Percentiles rank a stretch among this genome's conserved stretches.
These are phyloP conservation scores for Saitozyma sp. DNA, from an alignment of 768 basidiomycete genomes.

Conservation along the genomic window DNA sequence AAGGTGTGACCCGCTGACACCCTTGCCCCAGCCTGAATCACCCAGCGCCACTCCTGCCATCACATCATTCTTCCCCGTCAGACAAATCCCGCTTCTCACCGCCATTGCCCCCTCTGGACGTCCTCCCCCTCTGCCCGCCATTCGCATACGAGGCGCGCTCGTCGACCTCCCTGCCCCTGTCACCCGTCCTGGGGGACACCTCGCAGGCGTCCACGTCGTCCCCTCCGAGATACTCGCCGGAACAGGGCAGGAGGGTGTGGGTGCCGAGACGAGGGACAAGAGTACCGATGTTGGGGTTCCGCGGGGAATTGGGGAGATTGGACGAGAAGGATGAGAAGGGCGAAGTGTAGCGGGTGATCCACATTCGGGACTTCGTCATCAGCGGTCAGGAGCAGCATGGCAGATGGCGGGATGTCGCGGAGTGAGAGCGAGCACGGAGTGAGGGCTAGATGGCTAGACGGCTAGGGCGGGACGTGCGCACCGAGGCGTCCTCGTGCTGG, in stretches of 20 bases:
- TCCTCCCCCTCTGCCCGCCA: background rate
- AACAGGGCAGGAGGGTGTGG: background rate
- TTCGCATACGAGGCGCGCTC: background rate
- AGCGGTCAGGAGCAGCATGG: too few species aligned
- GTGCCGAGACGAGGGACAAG: background rate
- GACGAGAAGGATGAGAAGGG: constrained; percentile 9
- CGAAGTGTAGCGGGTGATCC: constrained; percentile 3
- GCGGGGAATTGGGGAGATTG: constrained; percentile 6
- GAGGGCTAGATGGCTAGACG: too few species aligned
- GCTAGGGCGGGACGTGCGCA: too few species aligned
- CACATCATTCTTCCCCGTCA: too few species aligned
- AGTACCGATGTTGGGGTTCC: background rate
- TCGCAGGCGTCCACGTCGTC: background rate
- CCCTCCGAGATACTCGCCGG: background rate
- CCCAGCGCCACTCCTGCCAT: background rate
- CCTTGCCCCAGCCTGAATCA: background rate
- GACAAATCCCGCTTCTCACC: too few species aligned
- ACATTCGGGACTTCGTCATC: too few species aligned
- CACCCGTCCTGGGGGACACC: background rate
- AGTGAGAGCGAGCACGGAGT: too few species aligned
- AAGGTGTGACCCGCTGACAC: too few species aligned
- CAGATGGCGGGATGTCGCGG: too few species aligned
- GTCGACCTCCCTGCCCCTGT: background rate
- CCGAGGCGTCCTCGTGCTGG: too few species aligned
- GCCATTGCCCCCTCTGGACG: background rate